Conservation (phyloP, 768 basidiomycete species). For the Calocybe gangraenosa region DNA sequence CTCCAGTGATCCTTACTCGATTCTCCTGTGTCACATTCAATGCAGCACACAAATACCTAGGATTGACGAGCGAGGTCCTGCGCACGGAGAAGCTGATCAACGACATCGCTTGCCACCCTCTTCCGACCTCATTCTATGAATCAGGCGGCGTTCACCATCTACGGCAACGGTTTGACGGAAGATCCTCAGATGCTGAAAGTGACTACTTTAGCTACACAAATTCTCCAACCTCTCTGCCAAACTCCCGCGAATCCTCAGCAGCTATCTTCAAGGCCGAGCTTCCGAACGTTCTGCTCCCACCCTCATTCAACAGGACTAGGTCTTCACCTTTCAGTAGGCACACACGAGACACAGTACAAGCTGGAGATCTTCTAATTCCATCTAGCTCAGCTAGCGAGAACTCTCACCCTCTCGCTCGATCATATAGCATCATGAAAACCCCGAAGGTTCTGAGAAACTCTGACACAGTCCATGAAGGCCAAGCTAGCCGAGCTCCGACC, state of each 20-base stretch:
- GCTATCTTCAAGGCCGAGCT: slow-evolving; percentile 6
- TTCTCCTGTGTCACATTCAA: slow-evolving; percentile 97
- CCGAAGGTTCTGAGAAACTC: slow-evolving; percentile 36
- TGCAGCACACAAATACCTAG: slow-evolving; percentile 95
- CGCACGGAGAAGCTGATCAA: slow-evolving; percentile 97
- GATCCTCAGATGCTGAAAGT: slow-evolving; percentile 44
- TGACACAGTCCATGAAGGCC: slow-evolving; percentile 17
- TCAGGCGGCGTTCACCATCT: slow-evolving; percentile 86
- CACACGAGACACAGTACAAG: slow-evolving; percentile 63
- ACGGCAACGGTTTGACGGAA: slow-evolving; percentile 82
- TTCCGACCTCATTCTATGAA: slow-evolving; percentile 89
- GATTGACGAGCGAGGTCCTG: slow-evolving; percentile 90
- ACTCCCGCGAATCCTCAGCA: slow-evolving; percentile 20
- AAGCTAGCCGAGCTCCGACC: slow-evolving; percentile 17
- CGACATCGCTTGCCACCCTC: slow-evolving; percentile 92
- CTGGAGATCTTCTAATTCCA: slow-evolving; percentile 71
- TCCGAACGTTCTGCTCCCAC: slow-evolving; percentile 5
- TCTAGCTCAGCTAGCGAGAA: slow-evolving; percentile 44
- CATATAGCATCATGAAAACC: slow-evolving; percentile 46
- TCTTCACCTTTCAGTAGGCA: slow-evolving; percentile 18
- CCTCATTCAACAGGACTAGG: slow-evolving; percentile 1
- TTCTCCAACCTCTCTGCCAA: slow-evolving; percentile 21
- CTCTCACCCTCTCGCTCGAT: slow-evolving; percentile 42
- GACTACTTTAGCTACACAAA: slow-evolving; percentile 51
- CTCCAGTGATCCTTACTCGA: slow-evolving; percentile 80